A percentile compares a stretch with the other conserved stretches of the same genome.
phyloP scores from a whole-genome alignment of 2,329 filamentous ascomycete genomes.

The Xylaria hypoxylon region DNA sequence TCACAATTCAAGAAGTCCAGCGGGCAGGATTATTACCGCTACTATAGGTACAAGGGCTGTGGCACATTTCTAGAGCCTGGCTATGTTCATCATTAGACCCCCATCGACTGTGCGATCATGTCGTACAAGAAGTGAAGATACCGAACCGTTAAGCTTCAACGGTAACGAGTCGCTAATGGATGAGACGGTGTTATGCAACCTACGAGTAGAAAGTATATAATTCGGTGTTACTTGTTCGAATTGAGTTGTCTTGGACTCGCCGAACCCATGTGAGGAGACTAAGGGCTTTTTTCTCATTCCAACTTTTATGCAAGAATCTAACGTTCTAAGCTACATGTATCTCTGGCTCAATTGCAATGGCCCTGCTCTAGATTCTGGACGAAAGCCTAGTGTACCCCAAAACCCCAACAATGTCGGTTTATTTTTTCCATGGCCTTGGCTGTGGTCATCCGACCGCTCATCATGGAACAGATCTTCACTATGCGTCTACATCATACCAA shows the following conservation, averaged over 20 bases:
- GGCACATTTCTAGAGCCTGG: background rate
- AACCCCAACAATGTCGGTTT: constrained; percentile 13
- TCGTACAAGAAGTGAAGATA: background rate
- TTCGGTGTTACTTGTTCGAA: background rate
- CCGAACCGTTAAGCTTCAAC: background rate
- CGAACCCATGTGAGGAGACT: background rate
- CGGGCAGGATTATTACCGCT: background rate
- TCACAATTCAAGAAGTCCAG: background rate
- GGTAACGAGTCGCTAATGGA: background rate
- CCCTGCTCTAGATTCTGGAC: background rate
- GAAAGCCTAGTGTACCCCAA: background rate
- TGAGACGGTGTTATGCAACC: background rate
- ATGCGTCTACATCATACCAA: constrained; percentile 12
- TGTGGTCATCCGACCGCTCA: constrained; percentile 16
- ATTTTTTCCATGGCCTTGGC: constrained; percentile 2
- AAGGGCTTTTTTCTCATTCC: background rate
- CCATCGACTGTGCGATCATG: background rate
- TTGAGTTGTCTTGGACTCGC: background rate
- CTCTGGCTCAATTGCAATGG: background rate
- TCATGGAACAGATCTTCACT: constrained; percentile 4
- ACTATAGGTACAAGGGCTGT: background rate
- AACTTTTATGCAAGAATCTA: background rate
- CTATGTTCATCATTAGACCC: too few relatives aligned
- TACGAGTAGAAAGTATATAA: background rate
- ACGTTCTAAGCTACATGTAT: background rate